Conservation (phyloP, 495 filamentous ascomycete genomes). For the Xylaria nigripes region DNA sequence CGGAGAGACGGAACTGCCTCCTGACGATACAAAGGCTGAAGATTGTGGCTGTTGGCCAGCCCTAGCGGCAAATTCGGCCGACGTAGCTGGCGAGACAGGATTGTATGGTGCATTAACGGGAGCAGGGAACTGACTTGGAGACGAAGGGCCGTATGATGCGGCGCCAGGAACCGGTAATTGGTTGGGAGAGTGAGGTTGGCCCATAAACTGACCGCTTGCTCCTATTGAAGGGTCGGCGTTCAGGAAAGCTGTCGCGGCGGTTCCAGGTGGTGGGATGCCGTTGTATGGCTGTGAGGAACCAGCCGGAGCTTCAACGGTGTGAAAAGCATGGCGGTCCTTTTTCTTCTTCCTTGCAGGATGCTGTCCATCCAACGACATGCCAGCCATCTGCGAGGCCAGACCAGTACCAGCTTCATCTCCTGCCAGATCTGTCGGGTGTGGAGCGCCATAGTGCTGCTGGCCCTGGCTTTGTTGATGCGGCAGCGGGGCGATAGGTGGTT, state of each 20-base stretch:
- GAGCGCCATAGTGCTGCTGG: conserved; percentile 31
- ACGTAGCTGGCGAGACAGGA: conserved; percentile 44
- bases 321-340: conserved; percentile 90
- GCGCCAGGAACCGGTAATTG: conserved; percentile 49
- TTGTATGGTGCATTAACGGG: conserved; percentile 51
- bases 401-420: conserved; percentile 41
- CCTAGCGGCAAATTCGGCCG: conserved; percentile 51
- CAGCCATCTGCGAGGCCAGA: conserved; percentile 79
- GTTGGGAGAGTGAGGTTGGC: conserved; percentile 27
- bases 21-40: conserved; percentile 36
- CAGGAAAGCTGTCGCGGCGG: conserved; percentile 57
- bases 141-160: conserved; percentile 48
- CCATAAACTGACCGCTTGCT: conserved; percentile 20
- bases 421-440: conserved; percentile 19
- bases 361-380: conserved; percentile 54
- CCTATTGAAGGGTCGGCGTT: conserved; percentile 49
- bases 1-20: conserved; percentile 74
- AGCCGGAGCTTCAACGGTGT: conserved; percentile 67
- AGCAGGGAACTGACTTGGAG: conserved; percentile 48
- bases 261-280: conserved; percentile 52
- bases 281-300: conserved; percentile 58
- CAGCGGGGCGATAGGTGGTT: conserved; percentile 39
- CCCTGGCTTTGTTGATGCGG: conserved; percentile 51
- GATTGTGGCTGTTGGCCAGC: conserved; percentile 29
- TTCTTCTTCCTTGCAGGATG: conserved; percentile 63